Conservation (phyloP, 148 eudicot genomes). For the Selenicereus undatus region DNA sequence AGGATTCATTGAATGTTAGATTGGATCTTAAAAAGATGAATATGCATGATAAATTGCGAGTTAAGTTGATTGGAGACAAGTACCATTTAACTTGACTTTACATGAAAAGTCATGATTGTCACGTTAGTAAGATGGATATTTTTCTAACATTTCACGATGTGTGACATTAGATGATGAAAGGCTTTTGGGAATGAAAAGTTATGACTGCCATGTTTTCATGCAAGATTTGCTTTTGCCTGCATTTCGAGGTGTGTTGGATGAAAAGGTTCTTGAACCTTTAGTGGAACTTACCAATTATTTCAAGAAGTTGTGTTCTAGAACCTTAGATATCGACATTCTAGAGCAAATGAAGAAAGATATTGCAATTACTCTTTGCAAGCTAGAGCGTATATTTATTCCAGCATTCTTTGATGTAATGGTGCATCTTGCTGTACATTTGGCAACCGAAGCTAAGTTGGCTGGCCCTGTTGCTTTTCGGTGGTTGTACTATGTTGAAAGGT, state of each 20-base stretch:
- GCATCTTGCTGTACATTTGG: constrained; percentile 5
- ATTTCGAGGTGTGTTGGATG: too few relatives aligned
- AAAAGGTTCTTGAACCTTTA: too few relatives aligned
- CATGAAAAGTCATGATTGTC: not conserved
- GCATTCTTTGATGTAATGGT: constrained; percentile 15
- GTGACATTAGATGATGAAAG: too few relatives aligned
- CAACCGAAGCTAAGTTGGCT: not conserved
- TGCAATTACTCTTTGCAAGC: too few relatives aligned
- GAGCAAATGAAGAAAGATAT: not conserved
- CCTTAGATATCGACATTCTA: not conserved
- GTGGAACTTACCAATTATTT: not conserved
- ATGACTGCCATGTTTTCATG: too few relatives aligned
- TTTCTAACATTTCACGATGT: too few relatives aligned
- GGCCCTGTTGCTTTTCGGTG: not conserved
- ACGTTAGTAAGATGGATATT: constrained; percentile 1
- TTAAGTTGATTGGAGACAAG: too few relatives aligned
- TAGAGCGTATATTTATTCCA: not conserved
- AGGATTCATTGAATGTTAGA: too few relatives aligned
- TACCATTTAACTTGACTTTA: constrained; percentile 7
- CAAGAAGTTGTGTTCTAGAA: constrained; percentile 5
- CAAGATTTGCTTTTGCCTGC: not conserved
- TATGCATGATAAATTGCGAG: too few relatives aligned
- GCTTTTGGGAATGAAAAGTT: too few relatives aligned
- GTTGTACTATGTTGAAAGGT: constrained; percentile 11
- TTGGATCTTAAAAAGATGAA: too few relatives aligned